Conservation (phyloP, 495 filamentous ascomycete species). For the Penicillium coffeae region DNA sequence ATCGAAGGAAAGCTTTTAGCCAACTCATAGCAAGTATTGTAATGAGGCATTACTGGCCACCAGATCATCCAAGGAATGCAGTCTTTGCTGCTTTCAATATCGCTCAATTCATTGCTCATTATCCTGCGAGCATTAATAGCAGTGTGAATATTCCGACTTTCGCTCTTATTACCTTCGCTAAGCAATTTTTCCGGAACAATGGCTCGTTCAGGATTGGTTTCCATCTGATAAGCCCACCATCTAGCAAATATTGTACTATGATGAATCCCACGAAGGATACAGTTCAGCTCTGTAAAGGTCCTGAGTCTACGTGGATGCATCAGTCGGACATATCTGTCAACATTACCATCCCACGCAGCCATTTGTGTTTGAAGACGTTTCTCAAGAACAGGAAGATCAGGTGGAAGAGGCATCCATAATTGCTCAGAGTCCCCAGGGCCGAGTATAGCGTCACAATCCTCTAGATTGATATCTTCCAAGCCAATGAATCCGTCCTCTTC, state of each 20-base stretch:
- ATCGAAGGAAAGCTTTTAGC: background rate
- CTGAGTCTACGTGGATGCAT: slow-evolving; percentile 3
- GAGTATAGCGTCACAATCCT: background rate
- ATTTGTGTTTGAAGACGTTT: slow-evolving; percentile 24
- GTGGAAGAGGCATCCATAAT: slow-evolving; percentile 15
- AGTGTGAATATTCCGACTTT: background rate
- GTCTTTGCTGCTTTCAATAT: background rate
- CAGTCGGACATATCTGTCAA: slow-evolving; percentile 22
- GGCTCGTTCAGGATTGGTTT: background rate
- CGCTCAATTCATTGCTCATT: background rate
- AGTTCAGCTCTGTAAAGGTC: background rate
- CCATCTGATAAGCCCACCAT: background rate
- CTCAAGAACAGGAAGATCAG: slow-evolving; percentile 18
- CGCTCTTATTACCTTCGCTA: background rate
- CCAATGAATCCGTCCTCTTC: slow-evolving; percentile 1
- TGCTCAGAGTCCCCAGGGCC: background rate
- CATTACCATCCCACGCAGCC: slow-evolving; percentile 21
- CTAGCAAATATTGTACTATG: background rate
- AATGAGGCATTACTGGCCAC: background rate
- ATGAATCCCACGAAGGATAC: background rate
- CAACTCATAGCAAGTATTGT: background rate
- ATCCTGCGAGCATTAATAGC: background rate
- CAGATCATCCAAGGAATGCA: background rate
- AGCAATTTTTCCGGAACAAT: background rate
- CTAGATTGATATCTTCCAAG: background rate